Evolutionary conservation across 345 rosid genomes (phyloP), one percentile per base, ranked within the genome.

Genomic region (Corchorus olitorius): DNA sequence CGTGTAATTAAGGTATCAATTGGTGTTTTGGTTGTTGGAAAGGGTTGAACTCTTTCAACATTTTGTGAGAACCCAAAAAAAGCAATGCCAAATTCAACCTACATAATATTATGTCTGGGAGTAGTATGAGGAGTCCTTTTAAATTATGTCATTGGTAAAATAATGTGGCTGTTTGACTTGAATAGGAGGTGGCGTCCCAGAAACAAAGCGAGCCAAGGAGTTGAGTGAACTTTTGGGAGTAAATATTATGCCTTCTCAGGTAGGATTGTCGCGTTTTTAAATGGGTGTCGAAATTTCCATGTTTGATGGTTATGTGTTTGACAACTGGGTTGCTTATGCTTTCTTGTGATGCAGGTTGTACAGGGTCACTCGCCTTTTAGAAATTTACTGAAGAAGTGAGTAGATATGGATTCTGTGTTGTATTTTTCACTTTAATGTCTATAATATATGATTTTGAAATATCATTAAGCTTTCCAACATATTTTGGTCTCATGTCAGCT

Each of bases 331-430:
- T 66, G 83, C 73, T 53, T 49, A 66, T 66, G 62, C 50, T 54
- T 74, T 63, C 71, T 79, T 63, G 66, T 68, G 75, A 22, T 74
- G 67, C 78, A 87, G 90, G 79, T 87, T 78, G 81, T 83, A 73
- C 87, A 85, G 39, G 90, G 90, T 19, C 90, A 85, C 62, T 78
- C 87, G 0, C 79, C 90, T 61, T 87, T 85, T 41, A 85, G 77
- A 75, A 80, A 73, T 77, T 80, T 87, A 61, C 60, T 83, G 79
- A 67, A 78, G 49, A 83, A 86, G 86, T 83, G 69, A 34, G 19
- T 54, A 20, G 34, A 35, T 54, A 50, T 63, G 19, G 68, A 55
- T 67, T 70, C 71, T 48, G 48, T 34, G 34, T n/a, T n/a, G 50
- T 55, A 54, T 68, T 67, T 41, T 27, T 46, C 9, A 33, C 41